A percentile compares a stretch with the other conserved stretches of the same genome.
These are phyloP conservation scores for Myxozyma monticola DNA, from an alignment of 805 yeast species.

Conservation along the genomic window DNA sequence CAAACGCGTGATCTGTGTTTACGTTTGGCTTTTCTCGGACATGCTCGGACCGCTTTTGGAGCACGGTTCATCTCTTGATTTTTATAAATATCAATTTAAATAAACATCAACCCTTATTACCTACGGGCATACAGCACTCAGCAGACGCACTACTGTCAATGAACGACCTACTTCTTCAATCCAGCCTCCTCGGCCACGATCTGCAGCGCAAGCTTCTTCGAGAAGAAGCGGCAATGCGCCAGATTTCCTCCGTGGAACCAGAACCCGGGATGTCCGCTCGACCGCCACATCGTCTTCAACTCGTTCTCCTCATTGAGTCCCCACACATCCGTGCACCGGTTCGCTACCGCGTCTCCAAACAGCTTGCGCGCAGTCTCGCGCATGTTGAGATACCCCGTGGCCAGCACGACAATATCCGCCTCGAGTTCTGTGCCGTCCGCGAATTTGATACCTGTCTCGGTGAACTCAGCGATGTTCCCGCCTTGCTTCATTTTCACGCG, in stretches of 20 bases:
- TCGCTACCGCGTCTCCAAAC: conserved; percentile 44
- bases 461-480: conserved; percentile 38
- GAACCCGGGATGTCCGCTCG: conserved; percentile 45
- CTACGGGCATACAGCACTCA: no score
- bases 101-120: no score
- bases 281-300: conserved; percentile 43
- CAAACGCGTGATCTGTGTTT: no score
- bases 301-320: conserved; percentile 47
- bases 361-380: conserved; percentile 44
- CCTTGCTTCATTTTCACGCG: conserved; percentile 43
- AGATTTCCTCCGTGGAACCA: conserved; percentile 49
- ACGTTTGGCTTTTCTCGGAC: no score
- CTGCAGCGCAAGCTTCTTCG: conserved; percentile 45
- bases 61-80: no score
- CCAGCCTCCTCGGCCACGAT: conserved; percentile 40
- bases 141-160: background rate
- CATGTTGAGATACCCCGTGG: conserved; percentile 49
- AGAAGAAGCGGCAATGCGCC: conserved; percentile 43
- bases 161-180: conserved; percentile 7
- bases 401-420: conserved; percentile 45
- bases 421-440: conserved; percentile 43
- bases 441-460: conserved; percentile 42
- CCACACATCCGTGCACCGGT: conserved; percentile 43
- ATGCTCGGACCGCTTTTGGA: no score
- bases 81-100: no score